Conservation (phyloP, 2,329 filamentous ascomycete genomes). For the Penicillium hesseltinei region DNA sequence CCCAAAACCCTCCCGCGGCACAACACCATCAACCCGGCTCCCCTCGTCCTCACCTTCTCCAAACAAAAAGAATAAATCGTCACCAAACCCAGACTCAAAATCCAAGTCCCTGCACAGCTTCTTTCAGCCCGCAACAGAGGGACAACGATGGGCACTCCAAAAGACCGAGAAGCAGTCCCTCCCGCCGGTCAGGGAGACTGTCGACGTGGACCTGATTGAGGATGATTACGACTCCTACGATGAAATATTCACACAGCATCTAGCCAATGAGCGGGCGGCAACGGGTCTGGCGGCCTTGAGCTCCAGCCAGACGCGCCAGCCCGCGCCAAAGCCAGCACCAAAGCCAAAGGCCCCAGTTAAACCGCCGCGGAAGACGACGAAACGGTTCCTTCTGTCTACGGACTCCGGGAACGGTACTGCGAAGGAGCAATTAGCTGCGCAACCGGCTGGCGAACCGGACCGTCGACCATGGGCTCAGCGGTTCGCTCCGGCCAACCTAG, state of each 20-base stretch:
- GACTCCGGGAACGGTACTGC: neutral
- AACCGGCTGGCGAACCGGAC: conserved; percentile 40
- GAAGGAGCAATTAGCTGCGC: conserved; percentile 12
- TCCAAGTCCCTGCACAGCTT: conserved; percentile 43
- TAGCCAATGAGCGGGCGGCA: conserved; percentile 24
- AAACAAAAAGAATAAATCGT: conserved; percentile 24
- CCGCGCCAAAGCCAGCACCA: conserved; percentile 17
- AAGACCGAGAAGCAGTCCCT: conserved; percentile 24
- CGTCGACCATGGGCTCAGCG: conserved; percentile 81
- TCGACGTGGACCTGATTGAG: conserved; percentile 41
- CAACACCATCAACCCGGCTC: conserved; percentile 10
- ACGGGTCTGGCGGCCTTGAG: conserved; percentile 3
- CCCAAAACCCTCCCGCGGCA: conserved; percentile 12
- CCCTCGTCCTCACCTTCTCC: conserved; percentile 34
- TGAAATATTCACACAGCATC: conserved; percentile 37
- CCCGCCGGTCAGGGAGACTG: conserved; percentile 11
- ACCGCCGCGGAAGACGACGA: conserved; percentile 16
- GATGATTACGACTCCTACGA: conserved; percentile 42
- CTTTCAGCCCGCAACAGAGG: conserved; percentile 40
- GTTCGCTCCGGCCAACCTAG: conserved; percentile 70
- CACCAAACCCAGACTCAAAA: conserved; percentile 14
- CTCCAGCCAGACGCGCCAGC: conserved; percentile 4
- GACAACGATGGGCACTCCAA: conserved; percentile 39
- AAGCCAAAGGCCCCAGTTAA: conserved; percentile 2
- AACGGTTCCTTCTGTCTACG: conserved; percentile 29